Base-by-base conservation (phyloP, 257 asterid genomes). In the Voacanga thouarsii region DNA sequence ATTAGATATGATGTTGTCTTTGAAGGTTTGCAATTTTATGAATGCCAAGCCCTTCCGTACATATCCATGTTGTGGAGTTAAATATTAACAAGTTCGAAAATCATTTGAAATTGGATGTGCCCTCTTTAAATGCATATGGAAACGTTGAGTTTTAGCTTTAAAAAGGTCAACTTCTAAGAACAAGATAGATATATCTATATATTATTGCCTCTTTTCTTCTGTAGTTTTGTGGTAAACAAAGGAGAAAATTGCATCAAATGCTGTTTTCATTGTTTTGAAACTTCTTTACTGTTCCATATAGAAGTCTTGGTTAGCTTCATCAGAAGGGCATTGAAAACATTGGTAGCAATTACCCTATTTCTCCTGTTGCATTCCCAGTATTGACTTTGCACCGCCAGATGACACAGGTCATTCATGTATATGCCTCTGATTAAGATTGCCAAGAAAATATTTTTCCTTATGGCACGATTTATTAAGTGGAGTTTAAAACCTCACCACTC, bases 1-100 rank as follows among this genome's bases (percentile, higher is more conserved):
- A 88, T 84, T 77, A 77, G 91, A 84, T 89, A 64, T 71, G 56
- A 76, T 79, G 71, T 77, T 80, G 72, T 77, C 41, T 24, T 71
- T 57, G 33, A 19, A 66, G 66, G 77, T 65, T 28, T 14, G 77
- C 2, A 8, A 43, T 23, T 12, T 12, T 37, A 44, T 59, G 43
- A 12, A 15, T 49, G 51, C 15, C 49, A 66, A 37, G 49, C 30
- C 1, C 44, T 55, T 26, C 72, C 79, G 59, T 61, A 76, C 64
- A 43, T 45, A 45, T 44, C 45, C 9, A 44, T 45, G 56, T 59
- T 43, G 18, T 74, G 41, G 41, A 39, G 30, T 50, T 49, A 5
- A 49, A 51, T 26, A 28, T 50, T 72, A 49, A 57, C 30, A 23
- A 57, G 7, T 49, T 24, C 26, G 44, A 28, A n/a, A 28, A 50